Base-by-base conservation (phyloP, 2,329 filamentous ascomycete genomes). In the Penicillium sp. region DNA sequence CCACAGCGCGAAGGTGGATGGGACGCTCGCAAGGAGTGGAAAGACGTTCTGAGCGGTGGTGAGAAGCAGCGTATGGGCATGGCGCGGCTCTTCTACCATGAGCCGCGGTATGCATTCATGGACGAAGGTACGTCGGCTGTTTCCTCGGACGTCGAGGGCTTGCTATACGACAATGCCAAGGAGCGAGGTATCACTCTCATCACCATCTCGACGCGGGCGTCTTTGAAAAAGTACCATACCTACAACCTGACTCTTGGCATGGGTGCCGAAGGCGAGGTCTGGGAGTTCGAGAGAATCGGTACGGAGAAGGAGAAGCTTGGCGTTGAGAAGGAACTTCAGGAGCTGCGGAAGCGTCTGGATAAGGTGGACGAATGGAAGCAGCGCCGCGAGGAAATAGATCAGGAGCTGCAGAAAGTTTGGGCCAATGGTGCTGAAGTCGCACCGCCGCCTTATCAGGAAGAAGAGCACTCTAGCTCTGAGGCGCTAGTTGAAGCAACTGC, bases 11-110 rank as follows among this genome's bases (percentile, higher is more conserved):
- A 99, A 78, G 94, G 94, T 38, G 94, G 94, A 15, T 97, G 91
- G 91, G 91, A 99, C 69, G 94, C 91, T 5, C 84, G 91, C 54
- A 97, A 99, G 75, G 92, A 96, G 70, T 99, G 94, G 94, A 97
- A 97, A 76, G 93, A 97, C 64, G 91, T 99, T 5, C 80, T 99
- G n/a, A 93, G 88, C 61, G 94, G 94, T 38, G 94, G 94, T 13
- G 94, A 99, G 80, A 99, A 99, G 78, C 94, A 99, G 77, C 82
- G 94, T 23, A 90, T 99, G 83, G 91, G 86, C 0, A 91, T 99
- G 65, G 93, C 95, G 4, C 81, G 94, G 42, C 73, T 99, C 47
- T 78, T 97, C 39, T 99, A 99, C 68, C 94, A 99, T 68, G 93
- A 97, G 76, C 94, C 94, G 16, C 82, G 88, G 57, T 99, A 96